Evolutionary conservation across 192 early-diverging fungal species (phyloP), one percentile per base, ranked within the genome.

Genomic region (Gryganskiella cystojenkinii): DNA sequence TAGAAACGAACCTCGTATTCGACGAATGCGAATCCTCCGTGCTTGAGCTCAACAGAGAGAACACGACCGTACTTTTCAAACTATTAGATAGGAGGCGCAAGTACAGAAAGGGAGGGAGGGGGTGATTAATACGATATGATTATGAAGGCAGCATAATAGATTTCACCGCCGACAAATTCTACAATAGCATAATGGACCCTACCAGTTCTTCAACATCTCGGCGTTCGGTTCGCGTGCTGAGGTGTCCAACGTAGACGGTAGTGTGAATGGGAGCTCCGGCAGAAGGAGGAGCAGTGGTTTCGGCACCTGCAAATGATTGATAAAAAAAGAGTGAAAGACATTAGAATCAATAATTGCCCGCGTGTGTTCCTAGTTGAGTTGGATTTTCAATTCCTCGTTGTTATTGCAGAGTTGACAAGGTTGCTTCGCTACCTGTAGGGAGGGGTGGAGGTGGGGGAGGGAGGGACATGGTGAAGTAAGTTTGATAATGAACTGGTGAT

Each of bases 171-270:
- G n/a, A n/a, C n/a, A n/a, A n/a, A n/a, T n/a, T n/a, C n/a, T n/a
- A n/a, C n/a, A n/a, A n/a, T n/a, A n/a, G 6, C n/a, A n/a, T n/a
- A n/a, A n/a, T n/a, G n/a, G n/a, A n/a, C 24, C 71, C 40, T 71
- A 85, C 83, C 62, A 87, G 52, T 34, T 87, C 85, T 58, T 87
- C 85, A 17, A 87, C 61, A 64, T 87, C 85, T 53, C 85, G 64
- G 43, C 83, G 72, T 53, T 81, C 83, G 11, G 83, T 86, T 52
- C 83, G 68, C 59, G 61, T 53, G 46, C 83, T 80, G 40, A 86
- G 57, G 52, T 84, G 83, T 19, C 85, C 85, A 11, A 86, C 83
- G 49, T 86, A 86, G 56, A 86, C 83, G 54, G 56, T 68, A 14
- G 67, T 65, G 27, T 78, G 74, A 24, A 40, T 13, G 37, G 74